phyloP scores from a whole-genome alignment of 2,329 filamentous ascomycete genomes.

The Leptoxyphium fumago region DNA sequence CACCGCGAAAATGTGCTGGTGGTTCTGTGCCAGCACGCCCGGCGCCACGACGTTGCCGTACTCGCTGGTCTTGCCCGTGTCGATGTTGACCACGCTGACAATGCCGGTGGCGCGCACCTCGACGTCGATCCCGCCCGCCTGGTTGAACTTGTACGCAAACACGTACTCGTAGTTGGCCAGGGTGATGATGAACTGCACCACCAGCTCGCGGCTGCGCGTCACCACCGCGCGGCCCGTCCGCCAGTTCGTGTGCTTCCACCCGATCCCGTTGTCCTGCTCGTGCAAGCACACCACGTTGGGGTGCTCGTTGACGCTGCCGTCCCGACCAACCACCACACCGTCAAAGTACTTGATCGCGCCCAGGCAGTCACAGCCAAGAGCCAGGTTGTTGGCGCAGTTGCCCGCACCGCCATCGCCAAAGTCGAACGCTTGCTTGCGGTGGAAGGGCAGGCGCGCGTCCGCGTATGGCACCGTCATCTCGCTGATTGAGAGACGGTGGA shows the following conservation, averaged over 20 bases:
- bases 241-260: slow-evolving; percentile 61
- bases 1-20: slow-evolving; percentile 60
- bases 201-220: slow-evolving; percentile 48
- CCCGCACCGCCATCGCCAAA: slow-evolving; percentile 52
- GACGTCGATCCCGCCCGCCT: slow-evolving; percentile 51
- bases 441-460: slow-evolving; percentile 52
- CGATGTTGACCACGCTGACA: slow-evolving; percentile 51
- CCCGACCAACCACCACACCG: slow-evolving; percentile 42
- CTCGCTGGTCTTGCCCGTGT: slow-evolving; percentile 47
- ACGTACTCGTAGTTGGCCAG: slow-evolving; percentile 63
- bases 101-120: slow-evolving; percentile 57
- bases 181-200: slow-evolving; percentile 56
- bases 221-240: slow-evolving; percentile 49
- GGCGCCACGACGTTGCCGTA: slow-evolving; percentile 57
- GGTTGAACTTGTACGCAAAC: slow-evolving; percentile 56
- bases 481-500: slow-evolving; percentile 51
- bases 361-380: slow-evolving; percentile 56
- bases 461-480: slow-evolving; percentile 53
- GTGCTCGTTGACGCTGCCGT: slow-evolving; percentile 43
- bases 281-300: slow-evolving; percentile 57
- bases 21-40: slow-evolving; percentile 53
- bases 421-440: slow-evolving; percentile 58
- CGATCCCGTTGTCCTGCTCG: slow-evolving; percentile 54
- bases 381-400: slow-evolving; percentile 53
- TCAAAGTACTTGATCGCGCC: slow-evolving; percentile 55